Percentiles rank a stretch among this genome's conserved stretches.
Evolutionary conservation across 106 monocot species (phyloP).

Genomic region (Hemerocallis citrina): DNA sequence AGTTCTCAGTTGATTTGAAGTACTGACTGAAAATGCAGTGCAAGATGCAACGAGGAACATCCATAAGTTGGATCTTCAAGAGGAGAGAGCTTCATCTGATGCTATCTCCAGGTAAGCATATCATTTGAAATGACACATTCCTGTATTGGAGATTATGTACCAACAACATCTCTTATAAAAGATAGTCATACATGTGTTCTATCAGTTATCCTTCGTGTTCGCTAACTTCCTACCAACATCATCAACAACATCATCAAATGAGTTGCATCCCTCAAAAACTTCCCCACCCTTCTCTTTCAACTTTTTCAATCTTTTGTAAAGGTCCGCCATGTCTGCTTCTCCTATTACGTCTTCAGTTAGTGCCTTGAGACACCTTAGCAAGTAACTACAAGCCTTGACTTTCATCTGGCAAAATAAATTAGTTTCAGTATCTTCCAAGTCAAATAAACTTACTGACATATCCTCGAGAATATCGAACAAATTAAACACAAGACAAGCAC

Average conservation of each 20-base stretch:
- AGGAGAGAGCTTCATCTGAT: too few species aligned
- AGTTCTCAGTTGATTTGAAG: too few species aligned
- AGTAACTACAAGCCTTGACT: constrained; percentile 37
- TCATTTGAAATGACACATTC: too few species aligned
- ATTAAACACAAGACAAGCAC: constrained; percentile 50
- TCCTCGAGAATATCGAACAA: constrained; percentile 58
- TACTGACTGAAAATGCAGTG: too few species aligned
- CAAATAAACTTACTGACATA: constrained; percentile 38
- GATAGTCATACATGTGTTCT: too few species aligned
- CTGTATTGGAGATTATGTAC: too few species aligned
- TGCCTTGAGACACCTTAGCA: constrained; percentile 43
- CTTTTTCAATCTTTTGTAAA: constrained; percentile 33
- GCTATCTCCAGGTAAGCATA: too few species aligned
- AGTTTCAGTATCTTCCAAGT: constrained; percentile 26
- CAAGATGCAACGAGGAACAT: too few species aligned
- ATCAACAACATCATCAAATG: constrained; percentile 33
- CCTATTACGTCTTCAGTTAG: constrained; percentile 15
- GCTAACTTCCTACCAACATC: constrained; percentile 21
- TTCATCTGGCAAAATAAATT: constrained; percentile 48
- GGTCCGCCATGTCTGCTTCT: constrained; percentile 34
- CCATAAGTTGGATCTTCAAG: too few species aligned
- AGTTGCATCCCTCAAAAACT: constrained; percentile 24
- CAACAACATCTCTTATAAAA: too few species aligned
- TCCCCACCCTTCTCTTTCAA: constrained; percentile 43
- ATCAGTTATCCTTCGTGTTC: background rate